These are phyloP conservation scores for Penstemon eatonii DNA, from an alignment of 257 asterid genomes.

Conservation along the genomic window DNA sequence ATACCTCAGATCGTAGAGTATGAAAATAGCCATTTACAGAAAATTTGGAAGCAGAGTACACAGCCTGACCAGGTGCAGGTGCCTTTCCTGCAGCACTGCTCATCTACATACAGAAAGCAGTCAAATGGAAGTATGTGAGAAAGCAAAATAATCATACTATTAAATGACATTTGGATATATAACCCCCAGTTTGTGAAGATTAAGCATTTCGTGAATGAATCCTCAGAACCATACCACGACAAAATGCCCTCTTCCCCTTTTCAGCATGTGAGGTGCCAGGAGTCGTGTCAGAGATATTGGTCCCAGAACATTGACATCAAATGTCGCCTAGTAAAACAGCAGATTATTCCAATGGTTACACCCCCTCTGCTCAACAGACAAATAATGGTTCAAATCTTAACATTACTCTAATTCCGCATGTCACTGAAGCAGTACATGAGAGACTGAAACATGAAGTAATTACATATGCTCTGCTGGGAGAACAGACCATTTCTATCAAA, in stretches of 20 bases:
- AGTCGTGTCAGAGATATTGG: conserved; percentile 84
- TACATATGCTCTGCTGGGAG: background rate
- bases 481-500: background rate
- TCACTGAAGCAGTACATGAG: background rate
- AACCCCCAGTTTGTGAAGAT: conserved; percentile 2
- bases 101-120: conserved; percentile 57
- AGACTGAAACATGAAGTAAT: conserved; percentile 1
- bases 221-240: conserved; percentile 73
- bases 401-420: background rate
- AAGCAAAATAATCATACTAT: conserved; percentile 4
- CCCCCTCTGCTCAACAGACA: conserved; percentile 16
- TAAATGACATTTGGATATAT: conserved; percentile 1
- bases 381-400: background rate
- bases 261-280: conserved; percentile 79
- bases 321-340: conserved; percentile 65
- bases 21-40: conserved; percentile 91
- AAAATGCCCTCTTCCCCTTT: conserved; percentile 91
- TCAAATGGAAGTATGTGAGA: conserved; percentile 19
- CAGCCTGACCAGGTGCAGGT: conserved; percentile 98
- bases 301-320: conserved; percentile 85
- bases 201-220: conserved; percentile 19
- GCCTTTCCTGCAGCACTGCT: conserved; percentile 99
- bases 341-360: conserved; percentile 24
- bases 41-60: conserved; percentile 87
- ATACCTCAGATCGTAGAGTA: conserved; percentile 92